Percentiles rank a stretch among this genome's conserved stretches.
These are phyloP conservation scores for Borovskyia barvae DNA, from an alignment of 208 protist species.

Conservation along the genomic window DNA sequence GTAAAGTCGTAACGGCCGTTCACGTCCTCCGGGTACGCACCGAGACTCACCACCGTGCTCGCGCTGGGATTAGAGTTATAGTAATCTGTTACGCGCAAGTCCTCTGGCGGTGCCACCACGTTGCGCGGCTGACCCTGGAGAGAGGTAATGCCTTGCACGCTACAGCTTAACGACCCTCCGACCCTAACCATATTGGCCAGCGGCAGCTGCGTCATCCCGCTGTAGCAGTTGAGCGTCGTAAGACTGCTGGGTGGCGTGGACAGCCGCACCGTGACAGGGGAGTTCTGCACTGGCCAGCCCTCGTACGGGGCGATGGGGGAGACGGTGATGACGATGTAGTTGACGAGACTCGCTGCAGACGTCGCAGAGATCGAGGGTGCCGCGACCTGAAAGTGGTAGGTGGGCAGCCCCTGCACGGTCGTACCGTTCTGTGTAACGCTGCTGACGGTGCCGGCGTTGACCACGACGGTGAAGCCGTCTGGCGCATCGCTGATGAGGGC, in stretches of 20 bases:
- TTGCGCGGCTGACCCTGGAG: conserved; percentile 39
- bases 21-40: conserved; percentile 43
- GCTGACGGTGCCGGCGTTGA: conserved; percentile 56
- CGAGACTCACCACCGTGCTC: conserved; percentile 31
- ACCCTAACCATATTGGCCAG: conserved; percentile 49
- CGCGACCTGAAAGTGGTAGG: conserved; percentile 64
- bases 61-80: conserved; percentile 29
- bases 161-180: conserved; percentile 36
- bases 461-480: conserved; percentile 40
- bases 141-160: conserved; percentile 47
- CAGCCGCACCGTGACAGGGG: conserved; percentile 61
- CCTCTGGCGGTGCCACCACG: conserved; percentile 45
- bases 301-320: conserved; percentile 30
- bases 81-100: conserved; percentile 37
- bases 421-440: conserved; percentile 24
- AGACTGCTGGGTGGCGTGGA: conserved; percentile 35
- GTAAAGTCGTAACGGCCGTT: conserved; percentile 63
- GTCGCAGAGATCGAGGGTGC: conserved; percentile 26
- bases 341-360: conserved; percentile 14
- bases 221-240: conserved; percentile 45
- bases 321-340: conserved; percentile 59
- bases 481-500: conserved; percentile 24
- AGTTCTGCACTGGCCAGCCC: conserved; percentile 58
- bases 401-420: conserved; percentile 21
- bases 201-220: conserved; percentile 14